These are phyloP conservation scores for Penicillium frequentans DNA, from an alignment of 2,329 filamentous ascomycete species.

Conservation along the genomic window DNA sequence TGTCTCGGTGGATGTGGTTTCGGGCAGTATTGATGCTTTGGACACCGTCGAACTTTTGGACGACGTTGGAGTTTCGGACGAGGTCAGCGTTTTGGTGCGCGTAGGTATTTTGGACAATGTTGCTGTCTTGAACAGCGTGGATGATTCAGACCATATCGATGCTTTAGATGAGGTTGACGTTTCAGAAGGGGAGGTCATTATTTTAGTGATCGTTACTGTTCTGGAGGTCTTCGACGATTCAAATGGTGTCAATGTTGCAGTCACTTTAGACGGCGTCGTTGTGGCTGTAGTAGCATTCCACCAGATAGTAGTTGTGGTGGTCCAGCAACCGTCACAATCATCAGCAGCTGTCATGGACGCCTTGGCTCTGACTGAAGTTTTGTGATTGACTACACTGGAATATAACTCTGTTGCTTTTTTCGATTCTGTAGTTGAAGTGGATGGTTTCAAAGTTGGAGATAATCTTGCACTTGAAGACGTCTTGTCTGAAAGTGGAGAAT, in stretches of 20 bases:
- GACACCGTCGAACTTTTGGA: neutral
- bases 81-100: too few relatives aligned
- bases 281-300: neutral
- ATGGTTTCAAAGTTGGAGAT: too few relatives aligned
- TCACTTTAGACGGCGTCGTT: neutral
- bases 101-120: neutral
- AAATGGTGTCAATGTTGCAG: neutral
- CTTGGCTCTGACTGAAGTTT: neutral
- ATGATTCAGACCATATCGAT: too few relatives aligned
- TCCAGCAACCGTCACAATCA: neutral
- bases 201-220: too few relatives aligned
- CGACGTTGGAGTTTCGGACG: neutral
- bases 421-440: neutral
- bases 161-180: too few relatives aligned
- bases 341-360: neutral
- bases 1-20: neutral
- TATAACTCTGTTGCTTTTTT: neutral
- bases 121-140: neutral
- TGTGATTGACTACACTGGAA: neutral
- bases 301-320: neutral
- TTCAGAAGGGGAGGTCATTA: too few relatives aligned
- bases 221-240: neutral
- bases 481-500: too few relatives aligned
- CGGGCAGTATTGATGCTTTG: neutral
- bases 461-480: too few relatives aligned